Conservation (phyloP, 1,139 yeast genomes). For the Wickerhamomyces sp. region DNA sequence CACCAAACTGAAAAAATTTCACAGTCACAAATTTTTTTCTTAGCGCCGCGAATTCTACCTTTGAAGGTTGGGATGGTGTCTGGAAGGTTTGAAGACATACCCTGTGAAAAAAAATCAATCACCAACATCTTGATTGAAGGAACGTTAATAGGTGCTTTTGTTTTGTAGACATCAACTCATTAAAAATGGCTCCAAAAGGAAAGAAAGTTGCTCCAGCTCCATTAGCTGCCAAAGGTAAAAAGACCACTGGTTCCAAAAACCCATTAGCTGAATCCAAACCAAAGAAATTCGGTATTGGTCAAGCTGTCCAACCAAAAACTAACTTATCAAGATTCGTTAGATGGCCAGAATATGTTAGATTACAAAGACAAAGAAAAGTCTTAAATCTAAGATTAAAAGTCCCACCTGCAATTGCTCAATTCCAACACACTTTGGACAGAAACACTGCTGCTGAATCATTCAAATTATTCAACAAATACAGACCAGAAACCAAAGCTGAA, state of each 20-base stretch:
- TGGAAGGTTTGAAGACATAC: background rate
- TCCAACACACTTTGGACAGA: constrained; percentile 93
- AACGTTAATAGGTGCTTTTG: no score
- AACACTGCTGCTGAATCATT: constrained; percentile 96
- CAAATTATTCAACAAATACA: constrained; percentile 96
- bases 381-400: constrained; percentile 93
- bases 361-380: constrained; percentile 97
- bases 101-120: constrained; percentile 1
- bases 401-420: constrained; percentile 97
- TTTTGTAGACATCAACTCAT: background rate
- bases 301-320: constrained; percentile 90
- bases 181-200: constrained; percentile 59
- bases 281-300: constrained; percentile 96
- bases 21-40: constrained; percentile 17
- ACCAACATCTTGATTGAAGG: no score
- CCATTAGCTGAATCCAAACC: constrained; percentile 95
- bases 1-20: background rate
- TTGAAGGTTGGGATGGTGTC: background rate
- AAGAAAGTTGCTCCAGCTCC: constrained; percentile 94
- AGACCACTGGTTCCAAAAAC: constrained; percentile 41
- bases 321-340: constrained; percentile 93
- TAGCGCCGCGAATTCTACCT: background rate
- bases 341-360: constrained; percentile 98
- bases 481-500: constrained; percentile 95
- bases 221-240: constrained; percentile 44